phyloP scores from a whole-genome alignment of 2,329 filamentous ascomycete species.

The Aspergillus sp. region DNA sequence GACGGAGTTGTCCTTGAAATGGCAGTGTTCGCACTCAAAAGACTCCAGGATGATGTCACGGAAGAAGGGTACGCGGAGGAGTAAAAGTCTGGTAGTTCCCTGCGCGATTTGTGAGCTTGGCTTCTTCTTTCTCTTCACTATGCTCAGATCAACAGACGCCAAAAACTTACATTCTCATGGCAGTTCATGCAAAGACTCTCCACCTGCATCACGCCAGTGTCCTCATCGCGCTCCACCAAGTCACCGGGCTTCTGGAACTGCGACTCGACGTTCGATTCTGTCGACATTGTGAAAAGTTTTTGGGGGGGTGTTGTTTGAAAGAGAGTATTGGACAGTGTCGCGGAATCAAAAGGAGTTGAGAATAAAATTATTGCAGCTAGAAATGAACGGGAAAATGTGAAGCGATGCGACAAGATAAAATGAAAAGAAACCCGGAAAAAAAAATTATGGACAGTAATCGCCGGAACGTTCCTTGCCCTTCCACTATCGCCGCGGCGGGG shows the following conservation, averaged over 20 bases:
- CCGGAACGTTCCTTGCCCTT: conserved; percentile 34
- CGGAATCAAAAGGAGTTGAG: background rate
- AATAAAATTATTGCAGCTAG: background rate
- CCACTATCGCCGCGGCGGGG: conserved; percentile 24
- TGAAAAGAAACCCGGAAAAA: conserved; percentile 15
- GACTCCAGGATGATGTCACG: conserved; percentile 97
- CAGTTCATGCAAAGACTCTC: conserved; percentile 88
- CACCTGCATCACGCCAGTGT: conserved; percentile 45
- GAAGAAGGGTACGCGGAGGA: conserved; percentile 95
- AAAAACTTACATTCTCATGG: conserved; percentile 69
- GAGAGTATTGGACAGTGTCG: background rate
- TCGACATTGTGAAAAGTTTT: conserved; percentile 26
- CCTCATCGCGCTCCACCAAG: conserved; percentile 39
- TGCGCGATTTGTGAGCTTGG: conserved; percentile 38
- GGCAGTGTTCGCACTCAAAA: conserved; percentile 87
- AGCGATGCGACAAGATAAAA: conserved; percentile 4
- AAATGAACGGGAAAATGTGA: background rate
- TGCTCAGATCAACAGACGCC: background rate
- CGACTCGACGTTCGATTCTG: conserved; percentile 24
- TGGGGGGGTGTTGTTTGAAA: background rate
- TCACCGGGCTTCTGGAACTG: conserved; percentile 42
- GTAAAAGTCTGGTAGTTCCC: conserved; percentile 81
- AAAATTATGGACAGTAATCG: conserved; percentile 18
- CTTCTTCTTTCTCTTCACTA: background rate
- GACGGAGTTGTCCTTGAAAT: conserved; percentile 88